Conservation (phyloP, 495 filamentous ascomycete genomes). For the Xylaria bambusicola region DNA sequence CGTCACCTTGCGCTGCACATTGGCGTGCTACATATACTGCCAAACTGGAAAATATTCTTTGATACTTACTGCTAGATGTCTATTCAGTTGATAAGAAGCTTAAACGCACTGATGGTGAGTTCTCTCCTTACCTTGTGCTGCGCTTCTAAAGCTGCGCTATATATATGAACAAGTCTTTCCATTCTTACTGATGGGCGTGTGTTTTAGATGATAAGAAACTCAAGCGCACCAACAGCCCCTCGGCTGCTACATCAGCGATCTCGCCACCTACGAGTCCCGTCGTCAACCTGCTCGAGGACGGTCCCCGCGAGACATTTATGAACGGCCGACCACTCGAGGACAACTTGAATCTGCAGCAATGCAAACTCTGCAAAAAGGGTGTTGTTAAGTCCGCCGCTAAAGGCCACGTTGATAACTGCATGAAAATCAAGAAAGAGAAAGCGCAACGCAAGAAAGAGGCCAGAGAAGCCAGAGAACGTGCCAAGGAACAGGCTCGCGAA, state of each 20-base stretch:
- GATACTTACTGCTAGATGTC: neutral
- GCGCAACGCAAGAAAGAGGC: constrained; percentile 78
- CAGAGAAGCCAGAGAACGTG: constrained; percentile 69
- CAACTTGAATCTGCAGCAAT: constrained; percentile 65
- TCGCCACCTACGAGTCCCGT: constrained; percentile 56
- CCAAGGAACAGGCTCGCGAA: constrained; percentile 59
- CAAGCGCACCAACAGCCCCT: constrained; percentile 39
- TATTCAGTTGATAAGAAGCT: constrained; percentile 48
- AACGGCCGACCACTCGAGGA: constrained; percentile 75
- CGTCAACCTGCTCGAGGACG: constrained; percentile 73
- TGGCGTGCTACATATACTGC: neutral
- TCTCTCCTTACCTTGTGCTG: too few relatives aligned
- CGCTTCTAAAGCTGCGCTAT: too few relatives aligned
- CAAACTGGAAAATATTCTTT: too few relatives aligned
- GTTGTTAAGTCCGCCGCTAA: constrained; percentile 61
- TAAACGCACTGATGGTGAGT: constrained; percentile 29
- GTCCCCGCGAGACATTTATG: constrained; percentile 67
- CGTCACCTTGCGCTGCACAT: constrained; percentile 1
- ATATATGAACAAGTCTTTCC: too few relatives aligned
- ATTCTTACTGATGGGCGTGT: neutral
- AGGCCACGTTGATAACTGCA: constrained; percentile 68
- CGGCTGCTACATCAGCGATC: constrained; percentile 46
- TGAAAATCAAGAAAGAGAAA: constrained; percentile 73
- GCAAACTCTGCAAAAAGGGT: constrained; percentile 81
- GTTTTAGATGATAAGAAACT: constrained; percentile 48